Conservation (phyloP, 345 rosid species). For the Salix brachista region DNA sequence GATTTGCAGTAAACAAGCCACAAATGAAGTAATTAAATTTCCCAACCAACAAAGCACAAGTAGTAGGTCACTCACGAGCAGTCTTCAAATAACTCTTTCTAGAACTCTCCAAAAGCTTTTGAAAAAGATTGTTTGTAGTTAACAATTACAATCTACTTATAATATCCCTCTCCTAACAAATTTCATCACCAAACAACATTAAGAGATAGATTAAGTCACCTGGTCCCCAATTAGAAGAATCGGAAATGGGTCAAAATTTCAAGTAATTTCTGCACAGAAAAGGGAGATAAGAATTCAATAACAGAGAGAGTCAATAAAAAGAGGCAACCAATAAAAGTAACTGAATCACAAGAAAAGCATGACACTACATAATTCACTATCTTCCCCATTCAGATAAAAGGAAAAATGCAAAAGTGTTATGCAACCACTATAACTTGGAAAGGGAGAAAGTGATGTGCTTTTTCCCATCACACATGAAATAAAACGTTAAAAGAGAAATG, state of each 20-base stretch:
- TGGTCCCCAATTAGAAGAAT: slow-evolving; percentile 29
- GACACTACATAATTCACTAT: slow-evolving; percentile 30
- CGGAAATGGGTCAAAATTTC: slow-evolving; percentile 31
- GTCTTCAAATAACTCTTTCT: slow-evolving; percentile 37
- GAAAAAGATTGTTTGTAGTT: slow-evolving; percentile 16
- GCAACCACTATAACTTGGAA: background rate
- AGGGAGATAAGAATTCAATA: background rate
- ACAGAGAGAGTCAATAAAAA: background rate
- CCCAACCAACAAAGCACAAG: slow-evolving; percentile 65
- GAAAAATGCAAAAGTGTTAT: slow-evolving; percentile 4
- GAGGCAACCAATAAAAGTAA: slow-evolving; percentile 21
- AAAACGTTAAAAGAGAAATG: slow-evolving; percentile 23
- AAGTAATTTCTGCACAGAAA: slow-evolving; percentile 34
- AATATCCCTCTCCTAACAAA: background rate
- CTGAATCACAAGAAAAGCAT: slow-evolving; percentile 51
- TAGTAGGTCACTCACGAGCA: slow-evolving; percentile 66
- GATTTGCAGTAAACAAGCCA: slow-evolving; percentile 27
- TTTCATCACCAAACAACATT: slow-evolving; percentile 13
- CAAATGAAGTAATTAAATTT: slow-evolving; percentile 40
- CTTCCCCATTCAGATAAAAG: slow-evolving; percentile 20
- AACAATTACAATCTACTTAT: slow-evolving; percentile 12
- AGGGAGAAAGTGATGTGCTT: background rate
- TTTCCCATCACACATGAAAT: slow-evolving; percentile 13
- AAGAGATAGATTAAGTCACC: slow-evolving; percentile 30
- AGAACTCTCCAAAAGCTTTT: slow-evolving; percentile 38